Conservation (phyloP, 2,329 filamentous ascomycete genomes). For the Aspergillus novoparasiticus region DNA sequence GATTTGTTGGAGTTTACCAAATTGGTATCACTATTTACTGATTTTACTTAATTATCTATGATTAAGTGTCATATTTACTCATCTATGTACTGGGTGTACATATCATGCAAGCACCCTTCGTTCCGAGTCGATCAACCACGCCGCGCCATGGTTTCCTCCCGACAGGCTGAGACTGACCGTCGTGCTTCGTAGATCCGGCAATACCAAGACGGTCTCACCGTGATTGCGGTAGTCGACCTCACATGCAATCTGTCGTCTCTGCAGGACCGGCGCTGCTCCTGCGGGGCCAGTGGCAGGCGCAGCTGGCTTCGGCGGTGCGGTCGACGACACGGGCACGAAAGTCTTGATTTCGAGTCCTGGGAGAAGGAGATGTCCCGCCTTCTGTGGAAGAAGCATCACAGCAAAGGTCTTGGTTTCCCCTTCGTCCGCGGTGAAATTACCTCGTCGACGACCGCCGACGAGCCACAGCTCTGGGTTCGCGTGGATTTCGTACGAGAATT, state of each 20-base stretch:
- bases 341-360: slow-evolving; percentile 76
- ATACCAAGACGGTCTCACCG: slow-evolving; percentile 74
- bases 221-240: slow-evolving; percentile 81
- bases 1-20: not conserved
- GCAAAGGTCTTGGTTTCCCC: slow-evolving; percentile 58
- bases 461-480: slow-evolving; percentile 78
- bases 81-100: not conserved
- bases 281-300: slow-evolving; percentile 9
- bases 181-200: slow-evolving; percentile 69
- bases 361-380: slow-evolving; percentile 74
- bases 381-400: slow-evolving; percentile 77
- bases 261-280: slow-evolving; percentile 23
- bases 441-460: slow-evolving; percentile 77
- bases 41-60: not conserved
- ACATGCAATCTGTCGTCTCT: slow-evolving; percentile 54
- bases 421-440: slow-evolving; percentile 65
- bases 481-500: slow-evolving; percentile 82
- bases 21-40: not conserved
- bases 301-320: slow-evolving; percentile 12
- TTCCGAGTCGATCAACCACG: slow-evolving; percentile 68
- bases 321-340: slow-evolving; percentile 51
- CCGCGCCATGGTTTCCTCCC: slow-evolving; percentile 56
- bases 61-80: not conserved
- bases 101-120: slow-evolving; percentile 21
- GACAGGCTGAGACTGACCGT: slow-evolving; percentile 73